Evolutionary conservation across 106 monocot species (phyloP).

Genomic region (Iris macrosiphon): DNA sequence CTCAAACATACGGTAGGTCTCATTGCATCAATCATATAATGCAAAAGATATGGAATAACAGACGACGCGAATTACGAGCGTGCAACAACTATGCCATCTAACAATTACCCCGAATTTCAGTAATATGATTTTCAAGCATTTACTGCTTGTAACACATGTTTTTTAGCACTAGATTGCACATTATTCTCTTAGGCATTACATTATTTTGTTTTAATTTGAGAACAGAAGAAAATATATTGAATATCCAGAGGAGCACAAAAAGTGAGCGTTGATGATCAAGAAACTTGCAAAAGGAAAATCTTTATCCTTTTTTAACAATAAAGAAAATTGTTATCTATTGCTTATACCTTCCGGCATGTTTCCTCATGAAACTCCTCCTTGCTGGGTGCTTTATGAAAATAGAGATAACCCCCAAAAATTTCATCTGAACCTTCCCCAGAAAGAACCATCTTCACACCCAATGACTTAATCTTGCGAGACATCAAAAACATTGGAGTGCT

Average conservation of each 20-base stretch:
- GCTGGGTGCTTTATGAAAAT: conserved; percentile 72
- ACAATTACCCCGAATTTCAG: no score
- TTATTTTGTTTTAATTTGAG: background rate
- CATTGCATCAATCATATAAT: no score
- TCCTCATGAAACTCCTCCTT: conserved; percentile 66
- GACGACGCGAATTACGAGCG: no score
- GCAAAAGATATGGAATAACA: no score
- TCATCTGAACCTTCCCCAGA: conserved; percentile 70
- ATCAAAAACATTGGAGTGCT: conserved; percentile 73
- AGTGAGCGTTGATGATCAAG: no score
- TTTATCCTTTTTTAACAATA: background rate
- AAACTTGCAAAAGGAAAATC: background rate
- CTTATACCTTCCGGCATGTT: conserved; percentile 57
- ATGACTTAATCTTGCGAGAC: conserved; percentile 61
- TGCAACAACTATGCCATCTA: no score
- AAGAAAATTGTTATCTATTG: background rate
- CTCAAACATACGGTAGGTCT: no score
- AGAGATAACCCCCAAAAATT: conserved; percentile 63
- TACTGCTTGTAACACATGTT: background rate
- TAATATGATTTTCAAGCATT: conserved; percentile 1
- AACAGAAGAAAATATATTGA: background rate
- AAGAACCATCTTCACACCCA: conserved; percentile 74
- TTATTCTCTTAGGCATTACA: background rate
- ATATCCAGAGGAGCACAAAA: background rate
- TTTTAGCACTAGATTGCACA: background rate